Conservation (phyloP, 495 filamentous ascomycete genomes). For the Hyaloscypha variabilis region DNA sequence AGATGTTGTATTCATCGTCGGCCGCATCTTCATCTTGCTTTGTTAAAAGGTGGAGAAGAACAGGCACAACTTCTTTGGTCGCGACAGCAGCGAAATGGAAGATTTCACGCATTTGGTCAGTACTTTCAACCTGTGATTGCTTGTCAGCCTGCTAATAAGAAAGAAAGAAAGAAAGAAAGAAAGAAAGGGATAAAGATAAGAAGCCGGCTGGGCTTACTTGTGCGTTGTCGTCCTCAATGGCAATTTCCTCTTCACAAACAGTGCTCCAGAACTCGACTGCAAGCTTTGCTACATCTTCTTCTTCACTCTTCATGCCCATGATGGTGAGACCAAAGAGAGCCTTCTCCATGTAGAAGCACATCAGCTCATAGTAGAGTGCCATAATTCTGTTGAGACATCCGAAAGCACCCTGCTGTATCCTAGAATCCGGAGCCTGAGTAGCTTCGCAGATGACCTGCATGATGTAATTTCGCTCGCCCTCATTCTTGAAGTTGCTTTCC, state of each 20-base stretch:
- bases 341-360: conserved; percentile 99
- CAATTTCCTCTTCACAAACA: conserved; percentile 96
- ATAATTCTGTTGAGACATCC: conserved; percentile 98
- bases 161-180: too few species aligned
- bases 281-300: conserved; percentile 97
- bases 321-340: conserved; percentile 98
- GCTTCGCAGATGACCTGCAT: conserved; percentile 99
- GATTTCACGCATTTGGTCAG: conserved; percentile 79
- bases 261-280: conserved; percentile 99
- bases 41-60: conserved; percentile 84
- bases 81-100: conserved; percentile 92
- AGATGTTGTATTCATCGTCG: conserved; percentile 96
- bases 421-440: conserved; percentile 84
- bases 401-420: conserved; percentile 93
- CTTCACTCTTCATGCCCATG: conserved; percentile 95
- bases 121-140: conserved; percentile 62
- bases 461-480: conserved; percentile 98
- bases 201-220: conserved; percentile 55
- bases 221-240: conserved; percentile 94
- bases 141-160: conserved; percentile 5
- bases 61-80: conserved; percentile 88
- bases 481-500: conserved; percentile 95
- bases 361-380: conserved; percentile 97
- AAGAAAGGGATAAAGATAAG: too few species aligned
- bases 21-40: conserved; percentile 96